Base-by-base conservation (phyloP, 345 rosid genomes). In the Syzygium oleosum region DNA sequence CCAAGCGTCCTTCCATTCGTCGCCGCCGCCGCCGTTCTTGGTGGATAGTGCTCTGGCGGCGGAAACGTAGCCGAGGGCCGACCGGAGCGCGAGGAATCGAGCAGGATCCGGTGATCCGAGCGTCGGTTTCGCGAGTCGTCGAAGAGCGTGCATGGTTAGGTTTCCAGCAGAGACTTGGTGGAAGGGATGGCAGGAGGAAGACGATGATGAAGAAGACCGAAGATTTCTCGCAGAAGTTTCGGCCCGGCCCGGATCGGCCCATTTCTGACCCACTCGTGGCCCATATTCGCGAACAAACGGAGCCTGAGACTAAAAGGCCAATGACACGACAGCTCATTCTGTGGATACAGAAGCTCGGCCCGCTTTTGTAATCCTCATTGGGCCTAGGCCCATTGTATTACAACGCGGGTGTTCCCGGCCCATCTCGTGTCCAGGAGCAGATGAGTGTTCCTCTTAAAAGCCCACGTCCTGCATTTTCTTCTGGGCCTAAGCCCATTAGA, bases 1-100 rank as follows among this genome's bases (percentile, higher is more conserved):
- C 98, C 98, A 95, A 12, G 98, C 96, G 84, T 96, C 97, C 89
- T 97, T 97, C 99, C 98, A 97, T 77, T 95, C 96, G 9, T 95
- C 96, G 53, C 93, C 96, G 46, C 91, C 93, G 86, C 65, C 65
- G 65, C 65, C 65, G 22, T 90, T 92, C 87, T 87, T 58, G 58
- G 90, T 56, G 63, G 90, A 83, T 13, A 86, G 49, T 55, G 3
- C 41, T 80, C 90, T 79, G 61, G 51, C 68, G 80, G 77, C 85
- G 23, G 65, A 17, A 84, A 84, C 13, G 63, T 49, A 2, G 80
- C 80, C 46, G 25, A 73, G 80, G 49, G 86, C 49, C 43, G 25
- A 73, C 14, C 43, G 86, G 65, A 41, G 23, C 46, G 41, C 49
- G 86, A 7, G 56, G 21, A 53, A 84, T n/a, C 31, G 41, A 52